These are phyloP conservation scores for Ophiostoma montium DNA, from an alignment of 2,329 filamentous ascomycete genomes.

Conservation along the genomic window DNA sequence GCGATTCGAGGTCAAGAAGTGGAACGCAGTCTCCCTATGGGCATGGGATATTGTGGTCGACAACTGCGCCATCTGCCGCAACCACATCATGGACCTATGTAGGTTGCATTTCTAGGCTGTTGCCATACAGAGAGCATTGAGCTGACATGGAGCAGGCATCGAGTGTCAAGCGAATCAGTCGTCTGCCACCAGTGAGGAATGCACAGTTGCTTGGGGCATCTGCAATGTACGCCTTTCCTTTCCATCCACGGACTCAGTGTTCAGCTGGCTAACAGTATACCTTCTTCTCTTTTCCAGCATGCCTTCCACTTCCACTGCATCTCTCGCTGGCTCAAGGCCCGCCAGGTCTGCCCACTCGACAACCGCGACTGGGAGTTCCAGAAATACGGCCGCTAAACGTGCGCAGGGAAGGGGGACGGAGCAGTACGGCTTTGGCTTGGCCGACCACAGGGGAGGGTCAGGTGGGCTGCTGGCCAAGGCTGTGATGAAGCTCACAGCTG, in stretches of 20 bases:
- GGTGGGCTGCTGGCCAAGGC: background rate
- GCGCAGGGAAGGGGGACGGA: background rate
- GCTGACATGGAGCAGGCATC: conserved; percentile 48
- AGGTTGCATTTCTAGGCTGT: conserved; percentile 19
- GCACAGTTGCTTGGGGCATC: conserved; percentile 97
- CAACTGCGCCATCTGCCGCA: conserved; percentile 98
- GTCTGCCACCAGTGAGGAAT: conserved; percentile 92
- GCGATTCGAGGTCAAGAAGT: conserved; percentile 99
- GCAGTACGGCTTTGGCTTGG: background rate
- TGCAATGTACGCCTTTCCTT: conserved; percentile 70
- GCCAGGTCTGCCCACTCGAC: conserved; percentile 92
- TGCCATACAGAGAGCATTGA: background rate
- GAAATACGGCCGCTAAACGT: conserved; percentile 65
- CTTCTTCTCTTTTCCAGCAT: conserved; percentile 46
- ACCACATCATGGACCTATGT: conserved; percentile 99
- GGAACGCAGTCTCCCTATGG: conserved; percentile 97
- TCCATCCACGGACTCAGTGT: background rate
- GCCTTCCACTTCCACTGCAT: conserved; percentile 99
- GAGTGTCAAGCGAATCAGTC: conserved; percentile 98
- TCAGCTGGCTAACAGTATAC: background rate
- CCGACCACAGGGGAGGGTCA: background rate
- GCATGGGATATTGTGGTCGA: conserved; percentile 99
- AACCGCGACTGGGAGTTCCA: conserved; percentile 99
- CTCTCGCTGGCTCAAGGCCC: conserved; percentile 97
- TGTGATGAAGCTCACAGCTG: background rate